phyloP scores from a whole-genome alignment of 495 filamentous ascomycete genomes.

The Achaetomiella virescens region DNA sequence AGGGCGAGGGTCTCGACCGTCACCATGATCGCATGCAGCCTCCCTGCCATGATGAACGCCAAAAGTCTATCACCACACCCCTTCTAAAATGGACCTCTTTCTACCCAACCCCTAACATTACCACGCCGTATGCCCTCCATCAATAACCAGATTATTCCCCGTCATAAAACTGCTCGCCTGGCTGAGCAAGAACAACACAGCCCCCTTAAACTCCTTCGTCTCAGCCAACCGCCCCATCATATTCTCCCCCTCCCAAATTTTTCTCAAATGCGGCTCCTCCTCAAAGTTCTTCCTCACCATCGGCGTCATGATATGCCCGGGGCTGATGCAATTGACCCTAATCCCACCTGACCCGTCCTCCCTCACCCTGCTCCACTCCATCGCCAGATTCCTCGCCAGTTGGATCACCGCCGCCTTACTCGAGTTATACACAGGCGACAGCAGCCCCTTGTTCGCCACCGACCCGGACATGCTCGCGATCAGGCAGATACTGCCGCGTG shows the following conservation, averaged over 20 bases:
- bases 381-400: constrained; percentile 56
- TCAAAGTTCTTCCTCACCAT: constrained; percentile 66
- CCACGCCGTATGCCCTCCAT: constrained; percentile 55
- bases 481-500: constrained; percentile 64
- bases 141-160: constrained; percentile 53
- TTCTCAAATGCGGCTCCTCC: constrained; percentile 52
- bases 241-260: constrained; percentile 61
- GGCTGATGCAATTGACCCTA: constrained; percentile 60
- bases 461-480: constrained; percentile 70
- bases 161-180: constrained; percentile 70
- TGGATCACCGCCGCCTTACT: constrained; percentile 67
- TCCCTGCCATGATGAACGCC: too few species aligned
- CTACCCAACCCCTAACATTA: too few species aligned
- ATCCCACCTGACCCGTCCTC: constrained; percentile 48
- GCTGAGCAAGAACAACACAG: constrained; percentile 51
- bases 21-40: too few species aligned
- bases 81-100: too few species aligned
- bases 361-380: constrained; percentile 58
- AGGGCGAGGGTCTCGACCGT: too few species aligned
- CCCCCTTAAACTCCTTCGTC: constrained; percentile 62
- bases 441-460: constrained; percentile 65
- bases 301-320: constrained; percentile 66
- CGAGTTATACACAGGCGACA: constrained; percentile 61
- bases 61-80: too few species aligned
- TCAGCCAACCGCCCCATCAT: constrained; percentile 60